Base-by-base conservation (phyloP, 208 protist genomes). In the Acanthamoeba sp. region DNA sequence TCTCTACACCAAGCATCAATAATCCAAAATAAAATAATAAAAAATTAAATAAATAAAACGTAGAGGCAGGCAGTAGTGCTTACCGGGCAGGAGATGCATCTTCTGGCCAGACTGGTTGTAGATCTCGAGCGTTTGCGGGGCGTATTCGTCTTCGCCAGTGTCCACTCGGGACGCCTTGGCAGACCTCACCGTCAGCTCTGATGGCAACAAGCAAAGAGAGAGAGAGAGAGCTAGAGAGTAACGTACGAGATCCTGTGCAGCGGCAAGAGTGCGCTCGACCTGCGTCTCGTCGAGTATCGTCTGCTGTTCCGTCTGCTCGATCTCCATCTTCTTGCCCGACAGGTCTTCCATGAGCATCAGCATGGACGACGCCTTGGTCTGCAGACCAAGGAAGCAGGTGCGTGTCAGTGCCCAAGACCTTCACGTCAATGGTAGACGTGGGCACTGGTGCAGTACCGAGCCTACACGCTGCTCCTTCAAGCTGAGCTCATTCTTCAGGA, bases 321-420 rank as follows among this genome's bases (percentile, higher is more conserved):
- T 50, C 36, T 82, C 71, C 71, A 82, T 89, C 52, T 89, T 64
- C 80, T 89, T 64, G 52, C 7, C 80, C 29, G 80, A 27, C 45
- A 55, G 50, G 42, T 89, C 80, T 22, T 89, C 52, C 80, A 89
- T 89, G 50, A 89, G 50, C 80, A 89, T 89, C 71, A 82, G 40
- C 71, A 82, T 82, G 14, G 71, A 82, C 36, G 71, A 82, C 7
- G 71, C 71, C 40, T 82, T 82, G 71, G 18, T 82, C 71, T 82
- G 36, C 38, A 82, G 3, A n/a, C n/a, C n/a, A n/a, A n/a, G n/a
- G n/a, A n/a, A n/a, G n/a, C n/a, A n/a, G n/a, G n/a, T n/a, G n/a
- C 6, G 14, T 22, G 34, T 40, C 2, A 12, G 22, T 16, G 5
- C 14, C 0, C 4, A 27, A 82, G 6, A 50, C 18, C 10, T 18